Conservation (phyloP, 2,329 filamentous ascomycete genomes). For the Colletotrichum orbiculare region DNA sequence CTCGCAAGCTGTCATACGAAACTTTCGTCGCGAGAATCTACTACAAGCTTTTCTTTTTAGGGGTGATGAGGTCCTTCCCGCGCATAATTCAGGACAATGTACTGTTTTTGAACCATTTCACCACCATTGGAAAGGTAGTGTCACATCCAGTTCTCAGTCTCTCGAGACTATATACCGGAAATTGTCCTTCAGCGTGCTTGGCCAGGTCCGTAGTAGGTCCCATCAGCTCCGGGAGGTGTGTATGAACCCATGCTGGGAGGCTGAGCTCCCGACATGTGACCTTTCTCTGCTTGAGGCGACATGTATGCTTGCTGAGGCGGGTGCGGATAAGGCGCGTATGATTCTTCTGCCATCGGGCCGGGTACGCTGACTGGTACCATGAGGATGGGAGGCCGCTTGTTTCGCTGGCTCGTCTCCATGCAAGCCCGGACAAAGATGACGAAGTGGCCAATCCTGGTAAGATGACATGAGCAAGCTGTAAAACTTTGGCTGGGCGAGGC, state of each 20-base stretch:
- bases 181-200: background rate
- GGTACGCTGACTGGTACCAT: conserved; percentile 22
- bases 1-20: too few relatives aligned
- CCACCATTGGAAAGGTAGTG: too few relatives aligned
- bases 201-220: conserved; percentile 19
- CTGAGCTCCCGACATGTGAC: background rate
- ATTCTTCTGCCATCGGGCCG: conserved; percentile 10
- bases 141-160: background rate
- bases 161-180: background rate
- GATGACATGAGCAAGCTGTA: too few relatives aligned
- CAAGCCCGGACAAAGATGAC: conserved; percentile 54
- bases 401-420: conserved; percentile 49
- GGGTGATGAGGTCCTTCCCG: too few relatives aligned
- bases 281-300: background rate
- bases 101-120: too few relatives aligned
- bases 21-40: too few relatives aligned
- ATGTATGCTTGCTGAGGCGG: conserved; percentile 2
- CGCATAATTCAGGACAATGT: too few relatives aligned
- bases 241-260: background rate
- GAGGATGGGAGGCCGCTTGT: conserved; percentile 35
- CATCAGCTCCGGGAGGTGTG: background rate
- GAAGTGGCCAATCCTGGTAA: conserved; percentile 46
- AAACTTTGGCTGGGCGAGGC: background rate
- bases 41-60: too few relatives aligned
- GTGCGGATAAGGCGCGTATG: conserved; percentile 14